These are phyloP conservation scores for Cadophora malorum DNA, from an alignment of 2,329 filamentous ascomycete genomes.

Conservation along the genomic window DNA sequence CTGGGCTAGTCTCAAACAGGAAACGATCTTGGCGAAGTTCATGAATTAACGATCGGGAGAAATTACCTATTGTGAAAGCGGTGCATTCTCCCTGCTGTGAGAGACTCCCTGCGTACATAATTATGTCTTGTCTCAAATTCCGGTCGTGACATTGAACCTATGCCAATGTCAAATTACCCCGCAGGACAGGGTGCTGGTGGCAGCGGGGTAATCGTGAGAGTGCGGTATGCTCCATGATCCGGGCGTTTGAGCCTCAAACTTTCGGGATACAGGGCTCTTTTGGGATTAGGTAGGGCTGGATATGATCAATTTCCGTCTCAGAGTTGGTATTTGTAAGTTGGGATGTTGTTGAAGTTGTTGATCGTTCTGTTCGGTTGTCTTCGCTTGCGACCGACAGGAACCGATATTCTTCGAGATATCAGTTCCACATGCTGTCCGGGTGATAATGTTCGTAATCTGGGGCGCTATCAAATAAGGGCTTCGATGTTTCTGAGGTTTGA, in stretches of 20 bases:
- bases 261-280: neutral
- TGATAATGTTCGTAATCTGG: too few species aligned
- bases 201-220: neutral
- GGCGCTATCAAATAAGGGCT: too few species aligned
- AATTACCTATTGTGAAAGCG: too few species aligned
- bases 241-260: neutral
- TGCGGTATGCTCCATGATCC: slow-evolving; percentile 5
- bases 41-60: too few species aligned
- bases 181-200: neutral
- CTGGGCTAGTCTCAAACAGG: neutral
- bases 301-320: neutral
- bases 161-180: neutral
- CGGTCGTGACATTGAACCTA: neutral
- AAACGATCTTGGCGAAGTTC: neutral
- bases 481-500: neutral
- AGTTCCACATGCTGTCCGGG: too few species aligned
- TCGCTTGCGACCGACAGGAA: too few species aligned
- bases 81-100: too few species aligned
- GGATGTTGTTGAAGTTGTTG: neutral
- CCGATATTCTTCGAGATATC: neutral
- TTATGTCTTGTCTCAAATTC: neutral
- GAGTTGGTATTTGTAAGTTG: neutral
- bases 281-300: neutral
- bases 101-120: too few species aligned
- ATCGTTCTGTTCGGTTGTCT: too few species aligned